Evolutionary conservation across 108 stramenopile genomes (phyloP).

Genomic region (Licmophora abbreviata): DNA sequence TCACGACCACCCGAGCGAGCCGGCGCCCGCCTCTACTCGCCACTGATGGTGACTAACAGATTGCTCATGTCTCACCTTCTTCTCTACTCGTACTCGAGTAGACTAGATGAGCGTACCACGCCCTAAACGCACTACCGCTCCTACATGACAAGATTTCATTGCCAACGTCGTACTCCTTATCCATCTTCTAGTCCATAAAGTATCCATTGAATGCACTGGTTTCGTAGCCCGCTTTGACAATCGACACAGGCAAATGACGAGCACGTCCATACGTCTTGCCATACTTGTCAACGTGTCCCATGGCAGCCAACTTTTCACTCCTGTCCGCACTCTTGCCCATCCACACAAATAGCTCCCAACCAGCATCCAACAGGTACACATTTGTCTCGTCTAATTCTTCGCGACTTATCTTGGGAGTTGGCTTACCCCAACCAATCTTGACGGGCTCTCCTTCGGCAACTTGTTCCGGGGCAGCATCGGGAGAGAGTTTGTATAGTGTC

Average conservation of each 20-base stretch:
- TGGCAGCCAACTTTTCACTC: conserved; percentile 63
- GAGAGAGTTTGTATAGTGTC: conserved; percentile 36
- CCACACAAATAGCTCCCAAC: conserved; percentile 67
- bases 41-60: no score
- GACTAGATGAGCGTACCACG: no score
- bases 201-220: no score
- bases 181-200: no score
- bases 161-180: no score
- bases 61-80: no score
- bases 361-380: conserved; percentile 69
- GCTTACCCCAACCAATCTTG: conserved; percentile 5
- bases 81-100: no score
- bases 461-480: conserved; percentile 36
- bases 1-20: no score
- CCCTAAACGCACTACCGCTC: neutral
- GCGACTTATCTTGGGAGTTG: conserved; percentile 2
- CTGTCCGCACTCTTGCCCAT: conserved; percentile 55
- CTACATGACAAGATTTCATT: conserved; percentile 3
- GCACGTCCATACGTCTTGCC: conserved; percentile 25
- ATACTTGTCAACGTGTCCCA: conserved; percentile 32
- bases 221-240: conserved; percentile 21
- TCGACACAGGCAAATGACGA: conserved; percentile 20
- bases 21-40: no score
- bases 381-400: conserved; percentile 33
- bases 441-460: conserved; percentile 26